phyloP scores from a whole-genome alignment of 1,139 yeast genomes.

The Scheffersomyces titani region DNA sequence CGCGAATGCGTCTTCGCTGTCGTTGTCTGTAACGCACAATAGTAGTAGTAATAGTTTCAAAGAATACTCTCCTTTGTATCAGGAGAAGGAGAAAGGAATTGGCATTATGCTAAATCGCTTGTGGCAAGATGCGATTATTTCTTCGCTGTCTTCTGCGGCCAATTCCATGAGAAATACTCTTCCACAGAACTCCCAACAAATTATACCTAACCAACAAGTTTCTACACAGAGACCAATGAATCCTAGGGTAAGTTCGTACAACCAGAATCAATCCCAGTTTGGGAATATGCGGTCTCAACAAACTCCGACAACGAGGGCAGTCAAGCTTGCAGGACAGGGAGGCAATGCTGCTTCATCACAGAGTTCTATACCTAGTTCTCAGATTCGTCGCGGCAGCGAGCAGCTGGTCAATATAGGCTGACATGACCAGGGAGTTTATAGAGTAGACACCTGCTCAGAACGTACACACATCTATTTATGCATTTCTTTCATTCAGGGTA shows the following conservation, averaged over 20 bases:
- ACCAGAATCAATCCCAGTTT: constrained; percentile 15
- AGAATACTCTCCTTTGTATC: constrained; percentile 35
- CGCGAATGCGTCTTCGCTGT: neutral
- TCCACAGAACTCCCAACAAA: constrained; percentile 7
- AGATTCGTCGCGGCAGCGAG: constrained; percentile 2
- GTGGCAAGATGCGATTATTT: constrained; percentile 43
- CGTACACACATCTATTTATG: neutral
- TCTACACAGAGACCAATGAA: constrained; percentile 23
- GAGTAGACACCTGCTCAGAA: neutral
- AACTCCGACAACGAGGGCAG: constrained; percentile 41
- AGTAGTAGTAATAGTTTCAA: constrained; percentile 33
- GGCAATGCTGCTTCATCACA: constrained; percentile 11
- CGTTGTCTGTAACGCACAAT: neutral
- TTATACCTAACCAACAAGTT: constrained; percentile 8
- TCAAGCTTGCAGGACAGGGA: constrained; percentile 28
- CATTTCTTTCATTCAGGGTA: neutral
- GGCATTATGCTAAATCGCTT: constrained; percentile 26
- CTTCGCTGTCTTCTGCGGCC: constrained; percentile 8
- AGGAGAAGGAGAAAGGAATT: constrained; percentile 35
- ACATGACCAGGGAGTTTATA: neutral
- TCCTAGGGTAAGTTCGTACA: constrained; percentile 28
- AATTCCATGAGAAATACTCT: neutral
- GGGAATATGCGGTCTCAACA: constrained; percentile 21
- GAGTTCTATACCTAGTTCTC: constrained; percentile 1
- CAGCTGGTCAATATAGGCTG: constrained; percentile 9